Percentiles rank a stretch among this genome's conserved stretches.
Conservation (phyloP, 805 yeast genomes). For the Groenewaldozyma tartarivorans region DNA sequence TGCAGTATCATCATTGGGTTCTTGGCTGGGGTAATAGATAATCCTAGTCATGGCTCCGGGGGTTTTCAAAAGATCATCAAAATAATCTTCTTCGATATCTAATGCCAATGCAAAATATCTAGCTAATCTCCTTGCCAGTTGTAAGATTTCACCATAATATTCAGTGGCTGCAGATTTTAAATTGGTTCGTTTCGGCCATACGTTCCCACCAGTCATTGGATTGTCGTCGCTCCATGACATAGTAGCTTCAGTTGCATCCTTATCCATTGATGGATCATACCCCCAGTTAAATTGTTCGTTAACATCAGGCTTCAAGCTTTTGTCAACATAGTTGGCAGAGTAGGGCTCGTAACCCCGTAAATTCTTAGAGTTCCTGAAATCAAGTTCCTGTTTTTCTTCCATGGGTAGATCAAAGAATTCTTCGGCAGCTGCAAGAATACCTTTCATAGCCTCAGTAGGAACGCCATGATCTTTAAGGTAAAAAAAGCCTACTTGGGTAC, state of each 20-base stretch:
- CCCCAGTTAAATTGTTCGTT: conserved; percentile 8
- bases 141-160: conserved; percentile 4
- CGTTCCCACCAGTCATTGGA: conserved; percentile 1
- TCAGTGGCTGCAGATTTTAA: conserved; percentile 2
- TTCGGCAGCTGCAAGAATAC: not conserved
- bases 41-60: conserved; percentile 19
- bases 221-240: not conserved
- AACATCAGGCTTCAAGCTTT: conserved; percentile 3
- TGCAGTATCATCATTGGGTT: conserved; percentile 23
- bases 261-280: conserved; percentile 8
- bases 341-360: conserved; percentile 6
- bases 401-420: conserved; percentile 6
- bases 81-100: conserved; percentile 6
- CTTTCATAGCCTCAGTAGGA: conserved; percentile 15
- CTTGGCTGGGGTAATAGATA: conserved; percentile 29
- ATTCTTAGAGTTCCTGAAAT: conserved; percentile 3
- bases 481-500: conserved; percentile 25
- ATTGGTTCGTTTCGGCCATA: not conserved
- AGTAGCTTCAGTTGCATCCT: not conserved
- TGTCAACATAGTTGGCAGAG: conserved; percentile 2
- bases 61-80: conserved; percentile 3
- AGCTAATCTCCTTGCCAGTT: conserved; percentile 5
- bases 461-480: conserved; percentile 25
- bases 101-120: conserved; percentile 5
- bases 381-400: conserved; percentile 3